phyloP scores from a whole-genome alignment of 345 rosid genomes.

The Cochlearia excelsa region DNA sequence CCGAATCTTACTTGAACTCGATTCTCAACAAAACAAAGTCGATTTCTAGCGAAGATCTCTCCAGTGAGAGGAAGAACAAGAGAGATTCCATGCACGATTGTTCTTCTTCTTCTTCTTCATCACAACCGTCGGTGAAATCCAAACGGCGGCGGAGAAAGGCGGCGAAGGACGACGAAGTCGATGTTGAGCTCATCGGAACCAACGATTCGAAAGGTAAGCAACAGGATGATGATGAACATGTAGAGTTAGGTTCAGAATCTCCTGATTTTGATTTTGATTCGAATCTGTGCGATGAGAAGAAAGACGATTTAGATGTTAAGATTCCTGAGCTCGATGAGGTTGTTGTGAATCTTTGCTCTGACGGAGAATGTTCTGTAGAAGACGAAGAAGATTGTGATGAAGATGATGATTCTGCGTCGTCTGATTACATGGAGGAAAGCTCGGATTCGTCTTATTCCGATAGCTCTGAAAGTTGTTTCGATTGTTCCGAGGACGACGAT shows the following conservation, averaged over 20 bases:
- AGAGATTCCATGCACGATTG: constrained; percentile 1
- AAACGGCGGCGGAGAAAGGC: constrained; percentile 12
- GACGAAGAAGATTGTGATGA: constrained; percentile 12
- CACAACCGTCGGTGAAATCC: constrained; percentile 3
- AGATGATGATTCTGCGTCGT: constrained; percentile 26
- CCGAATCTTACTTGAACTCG: constrained; percentile 22
- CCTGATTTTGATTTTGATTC: not conserved
- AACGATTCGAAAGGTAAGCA: constrained; percentile 6
- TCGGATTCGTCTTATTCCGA: constrained; percentile 21
- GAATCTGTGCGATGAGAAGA: not conserved
- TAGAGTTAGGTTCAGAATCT: constrained; percentile 7
- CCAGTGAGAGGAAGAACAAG: constrained; percentile 6
- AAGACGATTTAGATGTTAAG: not conserved
- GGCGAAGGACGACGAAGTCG: constrained; percentile 4
- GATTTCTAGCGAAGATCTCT: constrained; percentile 9
- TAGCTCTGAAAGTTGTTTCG: constrained; percentile 26
- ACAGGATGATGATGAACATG: not conserved
- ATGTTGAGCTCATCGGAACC: not conserved
- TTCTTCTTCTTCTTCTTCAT: constrained; percentile 6
- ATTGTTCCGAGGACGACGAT: constrained; percentile 35
- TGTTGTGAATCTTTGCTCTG: constrained; percentile 24
- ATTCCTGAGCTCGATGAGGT: constrained; percentile 5
- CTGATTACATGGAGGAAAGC: constrained; percentile 18
- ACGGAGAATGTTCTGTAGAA: constrained; percentile 8
- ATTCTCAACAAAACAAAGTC: constrained; percentile 7